phyloP scores from a whole-genome alignment of 1,139 yeast genomes.

The Meyerozyma elateridarum region DNA sequence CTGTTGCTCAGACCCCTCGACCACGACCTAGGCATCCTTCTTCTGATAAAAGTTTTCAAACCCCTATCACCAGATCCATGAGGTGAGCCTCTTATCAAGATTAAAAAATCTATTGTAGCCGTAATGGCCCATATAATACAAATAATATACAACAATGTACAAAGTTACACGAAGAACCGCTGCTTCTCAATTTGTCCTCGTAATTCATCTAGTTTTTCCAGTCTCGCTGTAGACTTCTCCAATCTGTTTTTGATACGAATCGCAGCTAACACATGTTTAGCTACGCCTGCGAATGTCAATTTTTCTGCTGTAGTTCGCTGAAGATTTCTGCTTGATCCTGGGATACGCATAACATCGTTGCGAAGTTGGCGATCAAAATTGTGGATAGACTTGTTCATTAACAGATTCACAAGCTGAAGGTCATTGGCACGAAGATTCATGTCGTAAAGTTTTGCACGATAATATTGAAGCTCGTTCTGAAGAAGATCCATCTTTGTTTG shows the following conservation, averaged over 20 bases:
- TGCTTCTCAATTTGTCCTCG: slow-evolving; percentile 25
- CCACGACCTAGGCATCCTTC: slow-evolving; percentile 13
- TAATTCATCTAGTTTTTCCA: slow-evolving; percentile 21
- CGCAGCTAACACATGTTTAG: slow-evolving; percentile 53
- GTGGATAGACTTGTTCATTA: slow-evolving; percentile 42
- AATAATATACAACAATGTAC: slow-evolving; percentile 2
- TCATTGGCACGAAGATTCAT: slow-evolving; percentile 40
- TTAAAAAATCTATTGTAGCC: no score
- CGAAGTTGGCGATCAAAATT: slow-evolving; percentile 36
- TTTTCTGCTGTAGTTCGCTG: slow-evolving; percentile 6
- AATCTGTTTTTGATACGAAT: slow-evolving; percentile 45
- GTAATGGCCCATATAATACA: no score
- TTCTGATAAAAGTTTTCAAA: slow-evolving; percentile 12
- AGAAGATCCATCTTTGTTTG: slow-evolving; percentile 9
- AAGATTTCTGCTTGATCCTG: no score
- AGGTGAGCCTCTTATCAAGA: no score
- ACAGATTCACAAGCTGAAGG: slow-evolving; percentile 48
- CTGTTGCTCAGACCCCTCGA: slow-evolving; percentile 11
- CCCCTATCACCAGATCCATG: slow-evolving; percentile 14
- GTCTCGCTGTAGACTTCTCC: slow-evolving; percentile 24
- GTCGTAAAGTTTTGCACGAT: slow-evolving; percentile 36
- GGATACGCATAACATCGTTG: slow-evolving; percentile 40
- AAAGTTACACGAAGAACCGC: slow-evolving; percentile 4
- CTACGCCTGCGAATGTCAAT: slow-evolving; percentile 33
- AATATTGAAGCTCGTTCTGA: slow-evolving; percentile 30